Evolutionary conservation across 1,284 basidiomycete species (phyloP), one percentile per base, ranked within the genome.

Genomic region (Ganoderma lucidum): DNA sequence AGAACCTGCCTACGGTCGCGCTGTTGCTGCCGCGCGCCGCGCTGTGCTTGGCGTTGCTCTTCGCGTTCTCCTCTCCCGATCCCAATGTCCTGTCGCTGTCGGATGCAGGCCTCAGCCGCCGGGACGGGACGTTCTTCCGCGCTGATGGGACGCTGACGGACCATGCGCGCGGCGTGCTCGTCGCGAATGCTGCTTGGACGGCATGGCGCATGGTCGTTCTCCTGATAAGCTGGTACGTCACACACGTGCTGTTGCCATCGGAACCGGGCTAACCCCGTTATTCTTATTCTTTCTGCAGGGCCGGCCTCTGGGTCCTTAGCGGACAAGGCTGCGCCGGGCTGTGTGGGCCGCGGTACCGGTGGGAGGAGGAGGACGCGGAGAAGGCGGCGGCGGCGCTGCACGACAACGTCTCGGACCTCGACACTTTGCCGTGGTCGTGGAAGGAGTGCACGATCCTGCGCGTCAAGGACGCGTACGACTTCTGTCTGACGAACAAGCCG

Each of bases 1-100:
- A n/a, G n/a, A n/a, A n/a, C n/a, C n/a, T n/a, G n/a, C n/a, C n/a
- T n/a, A n/a, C 92, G 0, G 87, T 95, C 44, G 85, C 88, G 9
- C 85, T 93, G 28, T 85, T 96, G 53, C 82, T 95, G 19, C 95
- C 94, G 37, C 87, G 95, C 70, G 93, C 93, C 37, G 93, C 88
- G 12, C 83, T 96, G 58, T 86, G 84, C 45, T 79, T 95, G 10
- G 90, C 92, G 0, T 78, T 95, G 28, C 83, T 96, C 32, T 81
- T 95, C 55, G 82, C 87, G 0, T 95, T 92, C 79, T 88, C 86
- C 68, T 80, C 81, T 30, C 79, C 88, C 42, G 80, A 85, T 69
- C 81, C 85, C 37, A 83, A 81, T 73, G 82, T 83, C 58, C 80
- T 87, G 28, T 80, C 82, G 56, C 81, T 89, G 62, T 81, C 81